These are phyloP conservation scores for Leishmania lainsoni DNA, from an alignment of 208 protist species.

Conservation along the genomic window DNA sequence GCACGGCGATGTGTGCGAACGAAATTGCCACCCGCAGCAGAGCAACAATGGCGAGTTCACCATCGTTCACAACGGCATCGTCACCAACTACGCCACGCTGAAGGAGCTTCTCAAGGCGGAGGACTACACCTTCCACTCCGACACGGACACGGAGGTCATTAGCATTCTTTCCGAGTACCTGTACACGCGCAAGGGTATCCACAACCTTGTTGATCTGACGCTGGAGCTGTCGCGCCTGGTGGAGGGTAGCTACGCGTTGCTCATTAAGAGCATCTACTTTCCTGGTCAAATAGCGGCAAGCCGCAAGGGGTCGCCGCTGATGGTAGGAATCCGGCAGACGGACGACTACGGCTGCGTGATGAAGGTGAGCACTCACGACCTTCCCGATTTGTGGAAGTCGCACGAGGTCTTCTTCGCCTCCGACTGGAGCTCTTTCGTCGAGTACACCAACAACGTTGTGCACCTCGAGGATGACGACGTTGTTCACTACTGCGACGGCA, in stretches of 20 bases:
- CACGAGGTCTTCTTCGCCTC: slow-evolving; percentile 93
- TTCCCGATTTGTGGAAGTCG: slow-evolving; percentile 19
- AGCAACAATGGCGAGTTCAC: slow-evolving; percentile 79
- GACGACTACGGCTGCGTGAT: slow-evolving; percentile 14
- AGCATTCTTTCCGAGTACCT: slow-evolving; percentile 89
- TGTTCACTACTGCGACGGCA: slow-evolving; percentile 64
- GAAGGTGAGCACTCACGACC: slow-evolving; percentile 25
- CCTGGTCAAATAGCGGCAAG: slow-evolving; percentile 91
- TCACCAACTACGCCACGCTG: slow-evolving; percentile 92
- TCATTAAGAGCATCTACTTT: slow-evolving; percentile 88
- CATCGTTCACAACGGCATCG: slow-evolving; percentile 97
- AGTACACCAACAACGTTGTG: slow-evolving; percentile 92
- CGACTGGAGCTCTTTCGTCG: slow-evolving; percentile 94
- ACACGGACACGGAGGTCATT: slow-evolving; percentile 97
- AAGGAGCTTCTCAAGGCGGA: slow-evolving; percentile 70
- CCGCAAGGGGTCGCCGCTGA: slow-evolving; percentile 90
- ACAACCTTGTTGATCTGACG: slow-evolving; percentile 62
- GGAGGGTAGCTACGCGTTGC: slow-evolving; percentile 90
- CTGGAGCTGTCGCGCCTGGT: slow-evolving; percentile 57
- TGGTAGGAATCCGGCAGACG: slow-evolving; percentile 82
- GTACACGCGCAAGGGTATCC: slow-evolving; percentile 50
- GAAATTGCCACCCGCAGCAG: slow-evolving; percentile 94
- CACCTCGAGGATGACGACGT: slow-evolving; percentile 97
- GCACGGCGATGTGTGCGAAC: slow-evolving; percentile 91
- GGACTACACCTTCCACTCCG: slow-evolving; percentile 84